Evolutionary conservation across 2,329 filamentous ascomycete species (phyloP).

Genomic region (Capronia coronata): DNA sequence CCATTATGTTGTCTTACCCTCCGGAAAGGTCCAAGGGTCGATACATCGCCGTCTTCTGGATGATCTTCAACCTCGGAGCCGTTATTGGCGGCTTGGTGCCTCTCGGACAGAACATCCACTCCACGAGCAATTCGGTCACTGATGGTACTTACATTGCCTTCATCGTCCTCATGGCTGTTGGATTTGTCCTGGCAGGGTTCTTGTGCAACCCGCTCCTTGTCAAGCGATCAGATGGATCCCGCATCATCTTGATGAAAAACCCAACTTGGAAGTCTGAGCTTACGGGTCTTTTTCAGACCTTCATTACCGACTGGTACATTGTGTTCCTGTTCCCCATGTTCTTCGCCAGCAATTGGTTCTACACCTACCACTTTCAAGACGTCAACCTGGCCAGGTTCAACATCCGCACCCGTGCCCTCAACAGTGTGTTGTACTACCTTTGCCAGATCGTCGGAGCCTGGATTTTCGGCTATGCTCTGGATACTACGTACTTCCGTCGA

Average conservation of each 20-base stretch:
- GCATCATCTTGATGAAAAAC: conserved; percentile 83
- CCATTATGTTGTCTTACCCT: conserved; percentile 64
- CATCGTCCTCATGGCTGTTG: conserved; percentile 71
- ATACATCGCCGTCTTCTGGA: conserved; percentile 81
- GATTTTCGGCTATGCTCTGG: conserved; percentile 65
- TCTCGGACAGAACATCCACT: conserved; percentile 43
- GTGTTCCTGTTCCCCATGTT: conserved; percentile 75
- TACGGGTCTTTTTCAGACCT: conserved; percentile 65
- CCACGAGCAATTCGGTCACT: conserved; percentile 37
- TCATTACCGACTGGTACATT: conserved; percentile 65
- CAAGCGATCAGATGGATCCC: conserved; percentile 67
- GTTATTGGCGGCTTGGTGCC: conserved; percentile 64
- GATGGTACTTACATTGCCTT: conserved; percentile 87
- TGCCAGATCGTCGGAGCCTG: conserved; percentile 72
- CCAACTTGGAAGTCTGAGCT: conserved; percentile 79
- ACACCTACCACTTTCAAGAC: conserved; percentile 70
- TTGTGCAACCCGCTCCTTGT: conserved; percentile 62
- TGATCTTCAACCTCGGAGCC: conserved; percentile 79
- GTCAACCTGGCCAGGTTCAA: conserved; percentile 67
- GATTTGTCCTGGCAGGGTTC: conserved; percentile 60
- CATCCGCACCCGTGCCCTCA: conserved; percentile 67
- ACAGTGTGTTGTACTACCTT: conserved; percentile 71
- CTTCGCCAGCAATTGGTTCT: conserved; percentile 72
- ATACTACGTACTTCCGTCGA: conserved; percentile 54
- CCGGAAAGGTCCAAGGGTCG: conserved; percentile 68